phyloP scores from a whole-genome alignment of 163 green algal genomes.

The Chloromonas sp. region DNA sequence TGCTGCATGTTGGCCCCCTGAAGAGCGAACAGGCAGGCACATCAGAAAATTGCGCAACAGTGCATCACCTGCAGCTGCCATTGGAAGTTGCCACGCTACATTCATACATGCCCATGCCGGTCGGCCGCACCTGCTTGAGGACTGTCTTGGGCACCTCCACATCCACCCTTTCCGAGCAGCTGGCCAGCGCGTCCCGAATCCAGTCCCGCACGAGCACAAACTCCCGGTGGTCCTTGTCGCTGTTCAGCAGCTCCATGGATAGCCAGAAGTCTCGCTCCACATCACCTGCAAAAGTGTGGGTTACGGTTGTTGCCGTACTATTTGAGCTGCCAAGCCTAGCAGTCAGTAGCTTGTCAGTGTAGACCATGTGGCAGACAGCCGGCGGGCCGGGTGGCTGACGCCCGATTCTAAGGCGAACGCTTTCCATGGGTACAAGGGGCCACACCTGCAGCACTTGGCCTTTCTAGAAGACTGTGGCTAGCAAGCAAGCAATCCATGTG shows the following conservation, averaged over 20 bases:
- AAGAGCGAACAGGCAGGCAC: background rate
- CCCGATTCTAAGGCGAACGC: too few species aligned
- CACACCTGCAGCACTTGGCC: too few species aligned
- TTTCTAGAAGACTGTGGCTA: too few species aligned
- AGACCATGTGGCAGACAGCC: too few species aligned
- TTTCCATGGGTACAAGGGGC: too few species aligned
- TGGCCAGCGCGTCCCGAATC: slow-evolving; percentile 58
- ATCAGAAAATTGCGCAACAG: background rate
- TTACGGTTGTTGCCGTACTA: background rate
- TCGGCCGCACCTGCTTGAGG: slow-evolving; percentile 29
- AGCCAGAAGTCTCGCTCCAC: slow-evolving; percentile 77
- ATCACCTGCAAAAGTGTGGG: slow-evolving; percentile 11
- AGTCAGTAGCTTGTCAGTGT: too few species aligned
- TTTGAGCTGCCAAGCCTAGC: background rate
- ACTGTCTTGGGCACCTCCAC: slow-evolving; percentile 60
- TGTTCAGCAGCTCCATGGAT: slow-evolving; percentile 75
- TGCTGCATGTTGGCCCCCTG: slow-evolving; percentile 85
- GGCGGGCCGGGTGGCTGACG: too few species aligned
- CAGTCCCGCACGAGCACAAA: slow-evolving; percentile 91
- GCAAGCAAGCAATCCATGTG: too few species aligned
- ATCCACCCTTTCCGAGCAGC: slow-evolving; percentile 45
- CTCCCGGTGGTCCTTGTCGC: slow-evolving; percentile 89
- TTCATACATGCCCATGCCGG: background rate
- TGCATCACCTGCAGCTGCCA: background rate
- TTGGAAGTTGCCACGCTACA: background rate